Base-by-base conservation (phyloP, 75 land plant species). In the Sequoia sempervirens region DNA sequence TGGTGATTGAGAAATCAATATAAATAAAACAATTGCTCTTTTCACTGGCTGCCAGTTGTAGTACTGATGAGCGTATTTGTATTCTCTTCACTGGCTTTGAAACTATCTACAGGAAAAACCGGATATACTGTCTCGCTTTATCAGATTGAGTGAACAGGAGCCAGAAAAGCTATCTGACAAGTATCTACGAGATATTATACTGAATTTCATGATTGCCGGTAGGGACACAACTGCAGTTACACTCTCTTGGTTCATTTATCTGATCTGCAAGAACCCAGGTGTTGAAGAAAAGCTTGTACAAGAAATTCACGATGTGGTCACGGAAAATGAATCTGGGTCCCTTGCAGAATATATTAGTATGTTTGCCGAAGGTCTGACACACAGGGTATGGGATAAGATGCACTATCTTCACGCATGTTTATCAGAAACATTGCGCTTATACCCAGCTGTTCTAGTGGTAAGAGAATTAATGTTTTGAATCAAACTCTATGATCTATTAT, bases 381-480 rank as follows among this genome's bases (percentile, higher is more conserved):
- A 58, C 30, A 50, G 52, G 32, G 45, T 84, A 23, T 40, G 83
- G 50, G 85, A 87, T 68, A 89, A 87, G 46, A 89, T 91, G 90
- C 95, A 93, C 9, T 96, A 93, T 83, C 90, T 96, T 46, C 99
- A 96, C 45, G 99, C 99, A 41, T 85, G 93, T 4, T 41, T 95
- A 38, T 83, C 90, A 30, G 99, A 96, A 87, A 93, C 99, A 23
- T 83, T 95, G 26, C 88, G 98, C 45, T 89, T 96, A 1, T 92
- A 92, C 54, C 99, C 97, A 82, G 90, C 94, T n/a, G 97, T 95
- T 80, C 97, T 97, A 38, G 40, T 82, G 88, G 95, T 92, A 91
- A 64, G 87, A 80, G 20, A 32, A 30, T 52, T 47, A 30, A 34
- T 34, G 36, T 34, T 34, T 34, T 34, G 36, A 34, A 34, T 34